These are phyloP conservation scores for Flagelloscypha sp. DNA, from an alignment of 768 basidiomycete genomes.

Conservation along the genomic window DNA sequence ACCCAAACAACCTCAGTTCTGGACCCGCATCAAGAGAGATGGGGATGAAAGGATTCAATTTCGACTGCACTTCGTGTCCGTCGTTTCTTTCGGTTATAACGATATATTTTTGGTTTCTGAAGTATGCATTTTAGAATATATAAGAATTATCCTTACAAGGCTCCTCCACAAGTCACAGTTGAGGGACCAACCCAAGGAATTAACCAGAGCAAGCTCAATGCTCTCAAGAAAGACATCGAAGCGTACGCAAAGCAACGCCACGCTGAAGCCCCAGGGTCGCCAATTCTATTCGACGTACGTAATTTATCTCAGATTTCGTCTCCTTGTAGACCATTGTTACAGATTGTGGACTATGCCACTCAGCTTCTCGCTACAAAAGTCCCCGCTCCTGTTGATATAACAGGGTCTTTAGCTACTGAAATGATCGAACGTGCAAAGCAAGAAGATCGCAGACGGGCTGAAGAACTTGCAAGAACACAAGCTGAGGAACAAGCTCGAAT, in stretches of 20 bases:
- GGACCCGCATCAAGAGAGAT: constrained; percentile 57
- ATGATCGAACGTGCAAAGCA: constrained; percentile 71
- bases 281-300: constrained; percentile 73
- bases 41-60: constrained; percentile 53
- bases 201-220: too few relatives aligned
- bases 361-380: constrained; percentile 63
- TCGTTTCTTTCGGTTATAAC: constrained; percentile 7
- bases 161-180: too few relatives aligned
- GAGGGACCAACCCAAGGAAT: too few relatives aligned
- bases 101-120: too few relatives aligned
- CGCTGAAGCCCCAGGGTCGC: constrained; percentile 60
- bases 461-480: constrained; percentile 45
- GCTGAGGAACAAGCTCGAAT: constrained; percentile 48
- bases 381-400: constrained; percentile 46
- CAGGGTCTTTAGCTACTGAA: constrained; percentile 67
- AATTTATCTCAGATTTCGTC: not conserved
- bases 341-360: constrained; percentile 63
- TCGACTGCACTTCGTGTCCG: constrained; percentile 64
- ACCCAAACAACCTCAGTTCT: constrained; percentile 63
- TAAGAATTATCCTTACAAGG: too few relatives aligned
- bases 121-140: too few relatives aligned
- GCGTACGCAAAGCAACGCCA: constrained; percentile 54
- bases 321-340: constrained; percentile 3
- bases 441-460: constrained; percentile 36
- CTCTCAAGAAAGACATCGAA: constrained; percentile 45